A percentile compares a stretch with the other conserved stretches of the same genome.
phyloP scores from a whole-genome alignment of 1,284 basidiomycete genomes.

The Ustilago vetiveriae region DNA sequence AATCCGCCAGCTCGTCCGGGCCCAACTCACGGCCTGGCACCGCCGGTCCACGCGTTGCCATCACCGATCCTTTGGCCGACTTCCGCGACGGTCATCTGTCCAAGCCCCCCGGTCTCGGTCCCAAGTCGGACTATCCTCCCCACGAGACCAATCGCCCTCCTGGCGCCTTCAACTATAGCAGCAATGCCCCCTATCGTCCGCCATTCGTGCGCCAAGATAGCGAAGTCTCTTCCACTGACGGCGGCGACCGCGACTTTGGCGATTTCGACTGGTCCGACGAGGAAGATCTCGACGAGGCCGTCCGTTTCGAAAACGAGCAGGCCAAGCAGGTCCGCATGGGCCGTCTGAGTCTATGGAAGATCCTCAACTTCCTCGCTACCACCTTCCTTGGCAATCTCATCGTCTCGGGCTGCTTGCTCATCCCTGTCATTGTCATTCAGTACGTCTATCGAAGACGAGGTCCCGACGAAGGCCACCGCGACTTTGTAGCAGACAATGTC shows the following conservation, averaged over 20 bases:
- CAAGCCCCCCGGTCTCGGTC: slow-evolving; percentile 51
- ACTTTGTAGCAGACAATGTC: slow-evolving; percentile 61
- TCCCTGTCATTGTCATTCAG: slow-evolving; percentile 61
- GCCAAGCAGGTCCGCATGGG: slow-evolving; percentile 50
- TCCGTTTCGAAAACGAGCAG: slow-evolving; percentile 48
- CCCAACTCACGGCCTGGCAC: slow-evolving; percentile 29
- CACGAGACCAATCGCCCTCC: slow-evolving; percentile 39
- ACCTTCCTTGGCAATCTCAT: slow-evolving; percentile 64
- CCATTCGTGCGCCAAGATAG: slow-evolving; percentile 43
- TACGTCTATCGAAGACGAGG: slow-evolving; percentile 50
- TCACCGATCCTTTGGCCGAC: slow-evolving; percentile 59
- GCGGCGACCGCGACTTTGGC: slow-evolving; percentile 51
- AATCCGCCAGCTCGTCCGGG: slow-evolving; percentile 10
- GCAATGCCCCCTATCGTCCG: slow-evolving; percentile 32
- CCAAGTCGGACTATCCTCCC: slow-evolving; percentile 55
- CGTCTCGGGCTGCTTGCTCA: slow-evolving; percentile 47
- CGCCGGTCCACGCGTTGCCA: slow-evolving; percentile 49
- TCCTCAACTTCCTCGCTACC: slow-evolving; percentile 52
- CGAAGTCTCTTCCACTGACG: slow-evolving; percentile 52
- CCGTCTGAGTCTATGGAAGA: slow-evolving; percentile 51
- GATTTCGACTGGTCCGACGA: slow-evolving; percentile 65
- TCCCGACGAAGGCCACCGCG: slow-evolving; percentile 37
- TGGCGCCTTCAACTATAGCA: slow-evolving; percentile 29
- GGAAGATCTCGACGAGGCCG: slow-evolving; percentile 55
- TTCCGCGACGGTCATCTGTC: slow-evolving; percentile 51